Base-by-base conservation (phyloP, 768 basidiomycete species). In the Boletus sensibilis region DNA sequence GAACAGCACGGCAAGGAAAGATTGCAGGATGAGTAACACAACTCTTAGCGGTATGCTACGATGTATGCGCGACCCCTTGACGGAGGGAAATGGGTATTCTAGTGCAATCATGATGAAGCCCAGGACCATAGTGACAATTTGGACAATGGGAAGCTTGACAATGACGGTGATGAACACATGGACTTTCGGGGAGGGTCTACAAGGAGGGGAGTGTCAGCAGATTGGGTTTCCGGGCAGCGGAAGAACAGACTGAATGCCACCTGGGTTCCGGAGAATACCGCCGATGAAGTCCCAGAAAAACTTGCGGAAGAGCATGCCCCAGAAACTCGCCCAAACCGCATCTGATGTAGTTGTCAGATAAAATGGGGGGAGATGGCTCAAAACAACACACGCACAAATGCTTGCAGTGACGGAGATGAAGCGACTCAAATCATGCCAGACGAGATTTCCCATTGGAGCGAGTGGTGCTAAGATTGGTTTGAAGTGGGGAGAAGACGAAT, bases 261-360 rank as follows among this genome's bases (percentile, higher is more conserved):
- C 90, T 29, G 90, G 90, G 68, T 83, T 80, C 58, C 89, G 87
- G 55, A 92, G 68, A 55, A 80, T 86, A 45, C 90, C 93, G 56
- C 84, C 86, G n/a, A 93, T 75, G 68, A 96, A 92, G 76, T 96
- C 94, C 90, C 91, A 96, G 76, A 96, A 94, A 82, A 92, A 96
- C 76, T 96, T 96, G 73, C 92, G 90, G 75, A 85, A 94, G 64
- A 88, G 76, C 14, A 94, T 70, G 18, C 85, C 94, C 75, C 83
- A 95, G 74, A 90, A 86, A 33, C 82, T 77, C 14, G 89, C 86
- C 92, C 90, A 92, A 12, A 92, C 75, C 55, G 85, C 82, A 69
- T 91, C 91, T 92, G 58, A 27, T 31, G 44, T 38, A 0, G 35
- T 42, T 48, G 54, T 61, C 55, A 60, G 62, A 56, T 53, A 29